These are phyloP conservation scores for Crepidotus variabilis DNA, from an alignment of 768 basidiomycete species.

Conservation along the genomic window DNA sequence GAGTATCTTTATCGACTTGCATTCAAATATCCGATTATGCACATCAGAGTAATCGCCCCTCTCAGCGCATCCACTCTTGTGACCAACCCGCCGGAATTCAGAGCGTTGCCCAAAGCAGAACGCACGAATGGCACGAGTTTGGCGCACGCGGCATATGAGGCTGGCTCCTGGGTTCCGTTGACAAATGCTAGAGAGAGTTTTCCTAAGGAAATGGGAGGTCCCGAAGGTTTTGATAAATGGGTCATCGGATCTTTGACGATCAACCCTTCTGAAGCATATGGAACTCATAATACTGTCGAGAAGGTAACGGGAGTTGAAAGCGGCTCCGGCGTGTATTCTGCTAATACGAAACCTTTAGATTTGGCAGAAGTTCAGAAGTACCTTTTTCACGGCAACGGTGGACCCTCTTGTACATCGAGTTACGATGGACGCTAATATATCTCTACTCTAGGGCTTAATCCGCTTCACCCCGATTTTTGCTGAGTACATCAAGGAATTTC, in stretches of 20 bases:
- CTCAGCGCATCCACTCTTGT: slow-evolving; percentile 39
- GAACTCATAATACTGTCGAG: slow-evolving; percentile 64
- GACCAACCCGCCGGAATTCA: slow-evolving; percentile 49
- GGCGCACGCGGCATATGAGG: slow-evolving; percentile 39
- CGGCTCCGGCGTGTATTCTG: neutral
- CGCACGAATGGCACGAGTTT: slow-evolving; percentile 29
- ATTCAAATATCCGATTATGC: slow-evolving; percentile 53
- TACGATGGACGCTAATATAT: neutral
- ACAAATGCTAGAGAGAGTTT: slow-evolving; percentile 51
- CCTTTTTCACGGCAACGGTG: slow-evolving; percentile 47
- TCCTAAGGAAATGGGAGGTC: slow-evolving; percentile 47
- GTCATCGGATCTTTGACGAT: slow-evolving; percentile 57
- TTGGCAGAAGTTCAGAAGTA: slow-evolving; percentile 68
- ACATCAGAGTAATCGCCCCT: slow-evolving; percentile 44
- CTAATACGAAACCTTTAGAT: slow-evolving; percentile 41
- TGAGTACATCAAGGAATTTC: slow-evolving; percentile 60
- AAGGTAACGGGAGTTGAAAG: slow-evolving; percentile 38
- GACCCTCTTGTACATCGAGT: slow-evolving; percentile 8
- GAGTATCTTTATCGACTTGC: slow-evolving; percentile 50
- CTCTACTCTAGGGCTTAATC: slow-evolving; percentile 34
- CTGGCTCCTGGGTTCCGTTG: slow-evolving; percentile 53
- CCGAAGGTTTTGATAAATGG: slow-evolving; percentile 68
- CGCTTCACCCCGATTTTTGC: slow-evolving; percentile 54
- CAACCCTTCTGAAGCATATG: slow-evolving; percentile 67
- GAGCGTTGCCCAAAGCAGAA: slow-evolving; percentile 35